These are phyloP conservation scores for Cocos nucifera DNA, from an alignment of 176 grass and related monocot genomes.

Conservation along the genomic window DNA sequence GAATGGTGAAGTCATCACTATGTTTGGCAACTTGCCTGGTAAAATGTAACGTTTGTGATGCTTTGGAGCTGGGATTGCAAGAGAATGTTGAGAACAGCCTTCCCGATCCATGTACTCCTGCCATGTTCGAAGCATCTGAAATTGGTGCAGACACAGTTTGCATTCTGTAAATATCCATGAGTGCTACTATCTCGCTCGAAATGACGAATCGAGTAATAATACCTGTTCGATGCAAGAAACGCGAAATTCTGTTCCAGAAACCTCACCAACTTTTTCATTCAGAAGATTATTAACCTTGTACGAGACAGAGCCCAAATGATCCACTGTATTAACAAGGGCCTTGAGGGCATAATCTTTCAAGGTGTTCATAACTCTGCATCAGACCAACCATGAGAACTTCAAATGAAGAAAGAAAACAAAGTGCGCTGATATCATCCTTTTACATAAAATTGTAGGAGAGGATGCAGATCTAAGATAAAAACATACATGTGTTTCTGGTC, in stretches of 20 bases:
- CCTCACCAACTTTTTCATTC: slow-evolving; percentile 59
- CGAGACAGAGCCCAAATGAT: slow-evolving; percentile 88
- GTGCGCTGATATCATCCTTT: too few species aligned
- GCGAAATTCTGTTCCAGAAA: slow-evolving; percentile 56
- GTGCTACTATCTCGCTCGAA: too few species aligned
- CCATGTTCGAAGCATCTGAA: slow-evolving; percentile 63
- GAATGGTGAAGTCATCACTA: background rate
- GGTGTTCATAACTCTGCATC: slow-evolving; percentile 59
- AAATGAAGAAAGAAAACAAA: slow-evolving; percentile 9
- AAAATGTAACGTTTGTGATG: slow-evolving; percentile 83
- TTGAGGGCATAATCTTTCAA: slow-evolving; percentile 85
- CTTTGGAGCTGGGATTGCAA: slow-evolving; percentile 58
- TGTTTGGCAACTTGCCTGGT: slow-evolving; percentile 38
- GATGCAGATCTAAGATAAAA: slow-evolving; percentile 13
- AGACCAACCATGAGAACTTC: slow-evolving; percentile 4
- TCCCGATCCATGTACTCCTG: slow-evolving; percentile 60
- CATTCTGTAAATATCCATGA: too few species aligned
- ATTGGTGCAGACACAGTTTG: background rate
- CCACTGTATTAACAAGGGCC: slow-evolving; percentile 75
- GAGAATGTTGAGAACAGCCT: slow-evolving; percentile 76
- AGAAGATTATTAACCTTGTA: slow-evolving; percentile 87
- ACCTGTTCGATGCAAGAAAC: slow-evolving; percentile 93
- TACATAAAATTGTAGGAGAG: background rate
- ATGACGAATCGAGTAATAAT: background rate
- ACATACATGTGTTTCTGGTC: slow-evolving; percentile 61